Base-by-base conservation (phyloP, 140 eudicot genomes). In the Cichorium intybus region DNA sequence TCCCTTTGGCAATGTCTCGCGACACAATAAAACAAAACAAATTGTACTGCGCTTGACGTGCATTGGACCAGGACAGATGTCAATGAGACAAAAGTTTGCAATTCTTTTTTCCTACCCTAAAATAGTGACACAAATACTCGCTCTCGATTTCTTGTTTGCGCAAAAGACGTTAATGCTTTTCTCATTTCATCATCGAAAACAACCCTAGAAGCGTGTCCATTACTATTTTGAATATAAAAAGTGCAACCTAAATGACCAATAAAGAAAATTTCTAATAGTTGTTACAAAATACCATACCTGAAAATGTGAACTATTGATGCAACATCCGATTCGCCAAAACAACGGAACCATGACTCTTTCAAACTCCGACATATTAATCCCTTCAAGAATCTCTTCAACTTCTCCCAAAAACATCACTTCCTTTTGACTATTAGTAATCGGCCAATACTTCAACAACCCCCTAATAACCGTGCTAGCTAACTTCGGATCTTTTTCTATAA, bases 361-460 rank as follows among this genome's bases (percentile, higher is more conserved):
- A 41, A 92, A 92, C 78, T 92, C 98, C 1, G 69, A 66, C 98
- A 92, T 81, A 62, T 75, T 80, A 61, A 86, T 88, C 7, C 70
- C 70, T 79, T 92, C 98, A 17, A 92, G 79, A 77, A 92, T 88
- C 69, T 92, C 99, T 75, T 88, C 96, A 63, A 92, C 35, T 56
- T 85, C 96, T 4, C 95, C 80, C 71, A 88, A 71, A 60, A 92
- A 88, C 96, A 88, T 88, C 52, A 88, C 89, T 80, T 88, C 99
- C 80, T 92, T 92, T 62, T 88, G 96, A 66, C 88, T 92, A 69
- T 78, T 92, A 22, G 99, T 92, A 57, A 88, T 72, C 16, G 99
- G 99, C 99, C 99, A 92, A 60, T 81, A 92, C 62, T 88, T 92
- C 81, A 92, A 80, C 76, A 92, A 73, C 41, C 96, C 96, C 54